Conservation (phyloP, 2,329 filamentous ascomycete species). For the Westerdykella ornata region DNA sequence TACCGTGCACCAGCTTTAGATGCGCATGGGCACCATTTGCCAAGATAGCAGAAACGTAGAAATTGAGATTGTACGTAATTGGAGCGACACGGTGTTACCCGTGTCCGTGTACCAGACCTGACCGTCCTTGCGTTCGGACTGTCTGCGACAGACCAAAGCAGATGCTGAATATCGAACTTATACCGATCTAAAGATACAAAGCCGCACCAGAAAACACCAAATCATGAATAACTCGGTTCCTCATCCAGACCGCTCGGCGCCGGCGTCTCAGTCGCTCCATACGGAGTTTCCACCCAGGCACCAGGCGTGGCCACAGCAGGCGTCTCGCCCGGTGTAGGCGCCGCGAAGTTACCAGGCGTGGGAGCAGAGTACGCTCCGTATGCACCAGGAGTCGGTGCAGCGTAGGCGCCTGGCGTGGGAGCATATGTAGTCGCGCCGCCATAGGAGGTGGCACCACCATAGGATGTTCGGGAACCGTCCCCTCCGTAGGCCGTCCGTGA, state of each 20-base stretch:
- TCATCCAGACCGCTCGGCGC: conserved; percentile 29
- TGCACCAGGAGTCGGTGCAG: conserved; percentile 30
- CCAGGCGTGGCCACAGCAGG: conserved; percentile 52
- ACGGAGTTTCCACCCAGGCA: conserved; percentile 49
- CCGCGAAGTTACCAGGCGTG: conserved; percentile 36
- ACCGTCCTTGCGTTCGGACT: no score
- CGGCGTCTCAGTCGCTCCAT: conserved; percentile 53
- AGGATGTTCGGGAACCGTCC: conserved; percentile 35
- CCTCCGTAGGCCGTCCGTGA: conserved; percentile 70
- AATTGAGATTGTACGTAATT: no score
- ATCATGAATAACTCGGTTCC: conserved; percentile 15
- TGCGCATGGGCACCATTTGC: no score
- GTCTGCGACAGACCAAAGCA: no score
- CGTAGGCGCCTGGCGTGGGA: conserved; percentile 34
- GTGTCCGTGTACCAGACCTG: no score
- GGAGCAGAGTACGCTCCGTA: conserved; percentile 35
- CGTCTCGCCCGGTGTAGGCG: conserved; percentile 37
- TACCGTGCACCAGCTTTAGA: no score
- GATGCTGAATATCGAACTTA: no score
- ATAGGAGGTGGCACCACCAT: conserved; percentile 40
- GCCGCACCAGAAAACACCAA: conserved; percentile 42
- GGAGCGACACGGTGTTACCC: no score
- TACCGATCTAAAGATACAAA: no score
- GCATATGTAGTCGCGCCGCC: conserved; percentile 38
- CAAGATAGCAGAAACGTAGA: no score